phyloP scores from a whole-genome alignment of 768 basidiomycete genomes.

The Auricularia sp. region DNA sequence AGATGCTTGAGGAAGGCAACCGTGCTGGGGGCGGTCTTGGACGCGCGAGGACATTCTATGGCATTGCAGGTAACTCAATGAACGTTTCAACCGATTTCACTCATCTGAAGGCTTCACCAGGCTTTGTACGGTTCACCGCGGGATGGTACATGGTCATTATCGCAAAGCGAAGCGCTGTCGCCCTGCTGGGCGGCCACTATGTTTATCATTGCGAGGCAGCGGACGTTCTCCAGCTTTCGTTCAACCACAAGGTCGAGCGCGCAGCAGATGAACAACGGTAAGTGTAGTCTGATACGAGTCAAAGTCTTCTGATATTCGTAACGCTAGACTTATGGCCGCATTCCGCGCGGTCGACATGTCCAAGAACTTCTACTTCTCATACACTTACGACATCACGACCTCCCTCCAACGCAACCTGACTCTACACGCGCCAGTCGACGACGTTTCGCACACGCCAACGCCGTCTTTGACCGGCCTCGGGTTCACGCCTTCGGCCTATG shows the following conservation, averaged over 20 bases:
- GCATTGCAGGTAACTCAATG: constrained; percentile 54
- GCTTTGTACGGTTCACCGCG: constrained; percentile 88
- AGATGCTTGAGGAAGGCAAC: constrained; percentile 95
- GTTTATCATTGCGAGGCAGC: constrained; percentile 93
- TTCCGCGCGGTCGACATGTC: constrained; percentile 97
- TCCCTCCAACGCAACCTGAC: constrained; percentile 88
- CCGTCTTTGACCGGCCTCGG: no score
- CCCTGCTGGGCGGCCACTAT: constrained; percentile 90
- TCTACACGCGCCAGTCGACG: constrained; percentile 34
- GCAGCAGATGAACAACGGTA: constrained; percentile 73
- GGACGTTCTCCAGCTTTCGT: constrained; percentile 67
- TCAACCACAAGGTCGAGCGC: constrained; percentile 77
- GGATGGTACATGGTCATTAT: constrained; percentile 95
- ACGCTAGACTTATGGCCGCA: constrained; percentile 31
- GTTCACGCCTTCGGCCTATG: no score
- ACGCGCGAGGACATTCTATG: constrained; percentile 69
- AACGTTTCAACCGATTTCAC: no score
- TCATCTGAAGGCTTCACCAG: constrained; percentile 27
- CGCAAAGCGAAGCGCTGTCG: constrained; percentile 83
- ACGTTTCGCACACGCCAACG: neutral
- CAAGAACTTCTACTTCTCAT: constrained; percentile 99
- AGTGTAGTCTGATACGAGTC: no score
- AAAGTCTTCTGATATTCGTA: no score
- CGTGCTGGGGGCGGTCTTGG: constrained; percentile 79
- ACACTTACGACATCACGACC: constrained; percentile 96